A percentile compares a stretch with the other conserved stretches of the same genome.
Conservation (phyloP, 306 rosid genomes). For the Sicyos edulis region DNA sequence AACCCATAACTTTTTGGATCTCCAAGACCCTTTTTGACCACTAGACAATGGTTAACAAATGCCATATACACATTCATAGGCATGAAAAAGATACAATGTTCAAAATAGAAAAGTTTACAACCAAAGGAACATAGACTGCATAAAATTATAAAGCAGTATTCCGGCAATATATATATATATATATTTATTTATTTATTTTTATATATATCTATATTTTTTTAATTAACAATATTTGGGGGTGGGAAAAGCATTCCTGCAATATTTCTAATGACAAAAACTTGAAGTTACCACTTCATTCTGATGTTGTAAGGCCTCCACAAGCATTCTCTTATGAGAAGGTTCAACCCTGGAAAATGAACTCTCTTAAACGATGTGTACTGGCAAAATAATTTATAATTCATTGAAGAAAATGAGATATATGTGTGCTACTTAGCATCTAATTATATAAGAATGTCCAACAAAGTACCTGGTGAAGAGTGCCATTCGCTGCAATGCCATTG, state of each 20-base stretch:
- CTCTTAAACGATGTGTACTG: slow-evolving; percentile 2
- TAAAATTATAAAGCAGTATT: not conserved
- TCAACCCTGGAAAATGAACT: slow-evolving; percentile 56
- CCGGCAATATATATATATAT: not conserved
- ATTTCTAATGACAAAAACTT: slow-evolving; percentile 5
- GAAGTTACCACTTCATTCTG: slow-evolving; percentile 93
- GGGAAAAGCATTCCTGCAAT: not conserved
- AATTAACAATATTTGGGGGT: no score
- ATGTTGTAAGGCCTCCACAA: slow-evolving; percentile 92
- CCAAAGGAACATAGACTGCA: not conserved
- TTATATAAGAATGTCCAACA: slow-evolving; percentile 11
- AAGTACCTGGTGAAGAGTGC: slow-evolving; percentile 77
- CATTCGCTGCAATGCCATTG: slow-evolving; percentile 89
- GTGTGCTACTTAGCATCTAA: not conserved
- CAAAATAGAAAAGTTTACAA: not conserved
- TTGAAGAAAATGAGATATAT: slow-evolving; percentile 15
- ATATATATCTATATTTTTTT: no score
- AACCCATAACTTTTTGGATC: no score
- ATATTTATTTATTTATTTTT: no score
- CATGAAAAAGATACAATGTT: not conserved
- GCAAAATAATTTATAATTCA: not conserved
- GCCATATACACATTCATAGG: not conserved
- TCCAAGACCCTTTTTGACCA: no score
- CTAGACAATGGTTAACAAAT: not conserved
- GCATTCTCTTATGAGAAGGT: slow-evolving; percentile 94